Evolutionary conservation across 345 rosid species (phyloP), one percentile per base, ranked within the genome.

Genomic region (Erodium maritimum): DNA sequence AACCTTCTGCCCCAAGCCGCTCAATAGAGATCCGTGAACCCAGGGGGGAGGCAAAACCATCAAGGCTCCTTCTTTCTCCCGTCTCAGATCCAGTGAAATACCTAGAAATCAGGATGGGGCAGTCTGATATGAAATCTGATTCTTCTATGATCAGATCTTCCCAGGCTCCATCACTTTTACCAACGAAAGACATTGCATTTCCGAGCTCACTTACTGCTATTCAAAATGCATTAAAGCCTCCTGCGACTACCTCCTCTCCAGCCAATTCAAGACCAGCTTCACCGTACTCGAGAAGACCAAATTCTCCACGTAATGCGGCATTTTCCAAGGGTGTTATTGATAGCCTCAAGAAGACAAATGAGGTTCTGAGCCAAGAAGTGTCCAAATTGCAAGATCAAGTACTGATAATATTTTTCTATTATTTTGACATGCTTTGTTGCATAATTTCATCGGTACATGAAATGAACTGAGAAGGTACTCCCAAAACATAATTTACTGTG

Each of bases 281-380:
- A 12, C 87, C 85, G 0, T 83, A 81, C 71, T 60, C 83, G 6
- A 82, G 78, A 66, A 83, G 77, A 75, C 77, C 85, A 16, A 89
- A 88, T 69, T 82, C 99, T 61, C 80, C 91, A 5, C 86, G 82
- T n/a, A 45, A 77, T 59, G 56, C 82, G 5, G 85, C 81, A 22
- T 87, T 89, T 67, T 87, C 97, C 0, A 85, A 89, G 67, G 71
- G 71, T 23, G 79, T 87, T 33, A 63, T 93, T 53, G 96, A 85
- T 65, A 87, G 86, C 76, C 85, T 93, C 42, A 89, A 77, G 71
- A 93, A 87, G 69, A 79, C 97, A 60, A 93, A 87, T 64, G 96
- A 83, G 23, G 73, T 73, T 65, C 66, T 89, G 74, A 89, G 84
- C 70, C 90, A 83, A 67, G 99, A 89, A 66, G 70, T 82, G 73